A percentile compares a stretch with the other conserved stretches of the same genome.
Conservation (phyloP, 2,329 filamentous ascomycete species). For the Diaporthe sp. region DNA sequence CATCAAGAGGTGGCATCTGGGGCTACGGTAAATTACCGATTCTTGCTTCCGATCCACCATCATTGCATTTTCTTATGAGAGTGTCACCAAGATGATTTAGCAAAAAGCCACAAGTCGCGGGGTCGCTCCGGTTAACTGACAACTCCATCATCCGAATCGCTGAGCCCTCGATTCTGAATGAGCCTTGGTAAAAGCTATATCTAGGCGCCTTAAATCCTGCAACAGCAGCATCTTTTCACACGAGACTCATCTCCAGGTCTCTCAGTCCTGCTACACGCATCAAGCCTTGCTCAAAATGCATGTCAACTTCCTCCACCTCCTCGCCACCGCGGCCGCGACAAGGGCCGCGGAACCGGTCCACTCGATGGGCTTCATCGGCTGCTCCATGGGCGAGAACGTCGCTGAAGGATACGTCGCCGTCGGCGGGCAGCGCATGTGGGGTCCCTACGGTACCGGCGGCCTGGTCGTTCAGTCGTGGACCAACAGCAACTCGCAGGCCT, state of each 20-base stretch:
- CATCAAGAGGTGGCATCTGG: background rate
- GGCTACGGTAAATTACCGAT: background rate
- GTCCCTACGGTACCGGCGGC: conserved; percentile 47
- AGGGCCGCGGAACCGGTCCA: background rate
- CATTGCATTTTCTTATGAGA: background rate
- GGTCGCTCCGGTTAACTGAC: no score
- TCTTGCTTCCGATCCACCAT: no score
- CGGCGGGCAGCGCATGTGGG: conserved; percentile 48
- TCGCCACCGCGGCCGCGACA: background rate
- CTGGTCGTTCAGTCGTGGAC: conserved; percentile 50
- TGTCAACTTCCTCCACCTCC: background rate
- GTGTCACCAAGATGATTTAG: no score
- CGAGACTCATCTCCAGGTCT: no score
- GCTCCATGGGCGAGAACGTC: conserved; percentile 49
- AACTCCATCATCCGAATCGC: background rate
- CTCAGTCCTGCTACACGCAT: background rate
- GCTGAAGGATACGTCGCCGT: conserved; percentile 48
- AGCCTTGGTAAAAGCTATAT: background rate
- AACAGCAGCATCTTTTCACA: background rate
- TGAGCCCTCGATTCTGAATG: background rate
- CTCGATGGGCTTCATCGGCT: conserved; percentile 50
- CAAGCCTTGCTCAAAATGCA: background rate
- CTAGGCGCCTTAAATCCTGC: background rate
- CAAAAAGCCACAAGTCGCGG: background rate
- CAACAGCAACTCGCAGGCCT: conserved; percentile 44